phyloP scores from a whole-genome alignment of 768 basidiomycete genomes.

The Rhizopogon vulgaris region DNA sequence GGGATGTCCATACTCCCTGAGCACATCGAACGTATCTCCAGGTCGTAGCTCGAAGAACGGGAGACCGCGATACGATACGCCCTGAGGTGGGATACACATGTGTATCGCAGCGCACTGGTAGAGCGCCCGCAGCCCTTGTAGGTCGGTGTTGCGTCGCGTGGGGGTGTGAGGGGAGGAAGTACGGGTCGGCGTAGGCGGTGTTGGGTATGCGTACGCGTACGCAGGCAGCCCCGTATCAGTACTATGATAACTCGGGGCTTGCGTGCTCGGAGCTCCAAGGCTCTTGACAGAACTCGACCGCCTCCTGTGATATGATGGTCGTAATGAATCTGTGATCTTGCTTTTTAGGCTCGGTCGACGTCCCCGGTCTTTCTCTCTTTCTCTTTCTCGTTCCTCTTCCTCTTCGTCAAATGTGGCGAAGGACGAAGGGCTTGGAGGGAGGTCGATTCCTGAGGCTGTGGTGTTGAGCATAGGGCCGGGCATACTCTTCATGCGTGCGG shows the following conservation, averaged over 20 bases:
- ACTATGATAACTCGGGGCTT: constrained; percentile 16
- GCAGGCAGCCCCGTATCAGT: constrained; percentile 17
- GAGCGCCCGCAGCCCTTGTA: constrained; percentile 38
- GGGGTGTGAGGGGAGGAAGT: constrained; percentile 18
- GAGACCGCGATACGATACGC: constrained; percentile 63
- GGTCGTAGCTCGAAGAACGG: constrained; percentile 71
- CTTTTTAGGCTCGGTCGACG: constrained; percentile 28
- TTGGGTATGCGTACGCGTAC: constrained; percentile 12
- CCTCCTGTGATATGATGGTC: constrained; percentile 26
- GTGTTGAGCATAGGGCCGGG: constrained; percentile 25
- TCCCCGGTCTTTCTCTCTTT: constrained; percentile 17
- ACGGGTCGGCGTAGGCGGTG: constrained; percentile 6
- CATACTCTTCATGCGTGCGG: constrained; percentile 48
- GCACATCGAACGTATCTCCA: constrained; percentile 58
- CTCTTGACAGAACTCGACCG: constrained; percentile 28
- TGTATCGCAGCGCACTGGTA: constrained; percentile 69
- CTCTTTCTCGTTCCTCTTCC: constrained; percentile 18
- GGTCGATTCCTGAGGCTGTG: constrained; percentile 15
- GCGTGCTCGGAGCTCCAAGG: constrained; percentile 24
- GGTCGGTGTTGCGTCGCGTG: constrained; percentile 17
- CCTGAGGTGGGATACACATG: constrained; percentile 56
- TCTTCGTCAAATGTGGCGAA: constrained; percentile 17
- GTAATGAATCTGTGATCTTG: constrained; percentile 26
- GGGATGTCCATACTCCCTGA: constrained; percentile 77
- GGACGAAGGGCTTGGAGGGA: constrained; percentile 25